Percentiles rank a stretch among this genome's conserved stretches.
These are phyloP conservation scores for Clarireedia homoeocarpa DNA, from an alignment of 2,329 filamentous ascomycete genomes.

Conservation along the genomic window DNA sequence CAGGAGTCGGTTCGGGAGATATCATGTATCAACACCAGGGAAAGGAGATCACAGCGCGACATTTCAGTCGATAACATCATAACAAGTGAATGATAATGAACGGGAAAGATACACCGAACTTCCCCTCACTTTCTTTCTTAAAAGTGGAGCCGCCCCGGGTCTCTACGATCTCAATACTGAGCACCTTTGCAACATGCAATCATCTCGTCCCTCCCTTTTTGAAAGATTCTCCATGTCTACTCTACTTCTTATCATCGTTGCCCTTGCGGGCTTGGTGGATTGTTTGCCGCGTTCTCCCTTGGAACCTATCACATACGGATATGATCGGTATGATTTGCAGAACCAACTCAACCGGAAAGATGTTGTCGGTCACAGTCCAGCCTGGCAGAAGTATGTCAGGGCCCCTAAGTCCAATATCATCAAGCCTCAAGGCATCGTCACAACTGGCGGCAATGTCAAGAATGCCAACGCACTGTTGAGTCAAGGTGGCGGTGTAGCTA, in stretches of 20 bases:
- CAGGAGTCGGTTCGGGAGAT: neutral
- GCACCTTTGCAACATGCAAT: neutral
- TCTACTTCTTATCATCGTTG: neutral
- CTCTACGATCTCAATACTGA: neutral
- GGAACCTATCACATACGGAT: neutral
- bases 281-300: neutral
- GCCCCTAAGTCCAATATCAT: constrained; percentile 30
- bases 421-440: constrained; percentile 28
- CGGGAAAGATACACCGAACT: neutral
- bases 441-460: constrained; percentile 32
- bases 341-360: neutral
- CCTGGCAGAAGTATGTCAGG: constrained; percentile 36
- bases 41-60: neutral
- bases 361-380: neutral
- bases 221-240: neutral
- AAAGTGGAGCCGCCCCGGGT: neutral
- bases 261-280: neutral
- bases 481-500: constrained; percentile 24
- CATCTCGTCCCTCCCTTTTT: neutral
- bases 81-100: too few species aligned
- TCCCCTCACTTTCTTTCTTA: neutral
- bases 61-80: too few species aligned
- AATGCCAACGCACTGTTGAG: constrained; percentile 32
- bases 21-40: neutral
- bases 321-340: neutral